Percentiles rank a stretch among this genome's conserved stretches.
These are phyloP conservation scores for Clonostachys byssicola DNA, from an alignment of 2,329 filamentous ascomycete genomes.

Conservation along the genomic window DNA sequence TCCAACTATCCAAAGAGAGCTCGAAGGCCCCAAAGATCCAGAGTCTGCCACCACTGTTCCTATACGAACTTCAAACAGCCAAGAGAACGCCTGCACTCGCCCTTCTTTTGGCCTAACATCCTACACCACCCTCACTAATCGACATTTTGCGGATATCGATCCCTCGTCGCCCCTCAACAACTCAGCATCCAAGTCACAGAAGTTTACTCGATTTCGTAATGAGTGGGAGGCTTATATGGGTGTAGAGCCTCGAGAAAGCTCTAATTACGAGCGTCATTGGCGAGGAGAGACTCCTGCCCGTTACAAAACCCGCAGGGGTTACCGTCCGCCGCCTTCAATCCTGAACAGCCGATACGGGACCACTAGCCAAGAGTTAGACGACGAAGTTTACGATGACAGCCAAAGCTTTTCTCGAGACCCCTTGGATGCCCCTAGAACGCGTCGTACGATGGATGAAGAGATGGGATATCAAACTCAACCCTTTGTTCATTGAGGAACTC, in stretches of 20 bases:
- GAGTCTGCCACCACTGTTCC: neutral
- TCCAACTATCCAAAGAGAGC: too few relatives aligned
- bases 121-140: neutral
- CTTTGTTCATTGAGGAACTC: slow-evolving; percentile 38
- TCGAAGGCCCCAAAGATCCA: neutral
- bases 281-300: slow-evolving; percentile 12
- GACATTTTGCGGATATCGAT: too few relatives aligned
- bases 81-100: neutral
- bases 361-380: slow-evolving; percentile 9
- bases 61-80: neutral
- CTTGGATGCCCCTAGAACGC: neutral
- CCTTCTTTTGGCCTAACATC: neutral
- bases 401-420: neutral
- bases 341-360: slow-evolving; percentile 4
- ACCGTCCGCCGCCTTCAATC: slow-evolving; percentile 15
- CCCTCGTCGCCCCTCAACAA: neutral
- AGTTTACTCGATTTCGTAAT: slow-evolving; percentile 9
- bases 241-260: slow-evolving; percentile 4
- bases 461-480: neutral
- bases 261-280: slow-evolving; percentile 16
- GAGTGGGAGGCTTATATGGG: slow-evolving; percentile 13
- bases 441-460: neutral
- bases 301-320: slow-evolving; percentile 11
- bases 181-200: neutral
- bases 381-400: slow-evolving; percentile 12